Conservation (phyloP, 2,329 filamentous ascomycete genomes). For the Drechslerella dactyloides region DNA sequence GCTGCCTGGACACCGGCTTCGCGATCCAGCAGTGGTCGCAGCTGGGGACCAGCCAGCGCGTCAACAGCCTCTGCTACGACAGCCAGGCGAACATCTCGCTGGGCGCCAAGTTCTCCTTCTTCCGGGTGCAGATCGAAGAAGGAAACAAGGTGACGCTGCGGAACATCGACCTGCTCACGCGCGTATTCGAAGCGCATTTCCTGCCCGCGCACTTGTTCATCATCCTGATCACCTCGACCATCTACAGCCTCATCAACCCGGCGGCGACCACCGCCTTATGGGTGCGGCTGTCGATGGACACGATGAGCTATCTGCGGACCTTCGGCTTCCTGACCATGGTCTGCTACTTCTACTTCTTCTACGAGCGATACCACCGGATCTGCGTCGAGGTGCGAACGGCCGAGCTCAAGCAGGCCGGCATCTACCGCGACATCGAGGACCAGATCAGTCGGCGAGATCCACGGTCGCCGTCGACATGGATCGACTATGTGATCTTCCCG, state of each 20-base stretch:
- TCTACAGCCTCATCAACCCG: conserved; percentile 66
- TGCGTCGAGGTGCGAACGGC: conserved; percentile 68
- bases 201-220: conserved; percentile 72
- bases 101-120: conserved; percentile 51
- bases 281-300: conserved; percentile 65
- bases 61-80: conserved; percentile 65
- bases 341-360: conserved; percentile 67
- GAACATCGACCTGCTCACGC: conserved; percentile 67
- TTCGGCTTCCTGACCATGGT: conserved; percentile 69
- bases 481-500: conserved; percentile 71
- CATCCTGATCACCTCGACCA: conserved; percentile 67
- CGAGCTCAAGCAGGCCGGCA: conserved; percentile 71
- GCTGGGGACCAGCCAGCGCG: conserved; percentile 67
- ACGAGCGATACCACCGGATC: conserved; percentile 71
- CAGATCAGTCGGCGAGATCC: conserved; percentile 66
- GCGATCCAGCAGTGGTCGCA: conserved; percentile 66
- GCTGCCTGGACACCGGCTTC: conserved; percentile 72
- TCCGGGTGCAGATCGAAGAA: conserved; percentile 42
- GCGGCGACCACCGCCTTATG: conserved; percentile 63
- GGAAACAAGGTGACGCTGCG: conserved; percentile 53
- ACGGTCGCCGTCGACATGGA: conserved; percentile 35
- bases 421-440: conserved; percentile 68
- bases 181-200: conserved; percentile 77
- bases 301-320: conserved; percentile 68
- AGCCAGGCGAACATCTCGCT: conserved; percentile 64